Base-by-base conservation (phyloP, 306 rosid species). In the Canavalia ensiformis region DNA sequence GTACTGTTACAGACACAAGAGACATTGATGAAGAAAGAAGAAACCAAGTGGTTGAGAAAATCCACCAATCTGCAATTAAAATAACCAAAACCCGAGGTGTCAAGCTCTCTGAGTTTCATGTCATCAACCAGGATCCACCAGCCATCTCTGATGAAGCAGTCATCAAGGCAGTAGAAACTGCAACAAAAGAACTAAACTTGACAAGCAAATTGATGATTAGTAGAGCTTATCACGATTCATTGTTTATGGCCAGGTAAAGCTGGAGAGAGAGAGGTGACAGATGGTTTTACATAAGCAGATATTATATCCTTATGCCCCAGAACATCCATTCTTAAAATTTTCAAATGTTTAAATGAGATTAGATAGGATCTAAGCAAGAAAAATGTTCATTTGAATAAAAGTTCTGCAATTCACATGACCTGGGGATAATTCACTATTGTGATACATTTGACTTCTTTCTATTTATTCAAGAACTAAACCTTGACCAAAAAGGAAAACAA, bases 91-190 rank as follows among this genome's bases (percentile, higher is more conserved):
- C 82, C 3, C 90, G 94, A 33, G 87, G 88, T 74, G 96, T 91
- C 83, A 91, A 50, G 83, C 90, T 95, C 70, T 89, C 97, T 1
- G 92, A 90, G 78, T 93, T 95, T 74, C 90, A 74, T 75, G 86
- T 93, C 59, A 42, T 95, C 52, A 95, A 95, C 83, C 98, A 95
- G 88, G 98, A 95, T 84, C 99, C 98, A 58, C 99, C 98, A 2
- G 92, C 99, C 57, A 91, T 84, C 72, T 92, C 98, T 66, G 91
- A 90, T 7, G 87, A 81, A 69, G 86, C 87, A 70, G 86, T 95
- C 82, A 52, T 88, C 54, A 85, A 84, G 78, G 96, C 93, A n/a
- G 87, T 93, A 97, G 87, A 89, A 78, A 85, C 86, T 86, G 90
- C 98, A 51, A 82, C 98, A 58, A 85, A 80, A 72, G 98, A 89